Evolutionary conservation across 176 grass and related monocot genomes (phyloP).

Genomic region (Oryza glaberrima): DNA sequence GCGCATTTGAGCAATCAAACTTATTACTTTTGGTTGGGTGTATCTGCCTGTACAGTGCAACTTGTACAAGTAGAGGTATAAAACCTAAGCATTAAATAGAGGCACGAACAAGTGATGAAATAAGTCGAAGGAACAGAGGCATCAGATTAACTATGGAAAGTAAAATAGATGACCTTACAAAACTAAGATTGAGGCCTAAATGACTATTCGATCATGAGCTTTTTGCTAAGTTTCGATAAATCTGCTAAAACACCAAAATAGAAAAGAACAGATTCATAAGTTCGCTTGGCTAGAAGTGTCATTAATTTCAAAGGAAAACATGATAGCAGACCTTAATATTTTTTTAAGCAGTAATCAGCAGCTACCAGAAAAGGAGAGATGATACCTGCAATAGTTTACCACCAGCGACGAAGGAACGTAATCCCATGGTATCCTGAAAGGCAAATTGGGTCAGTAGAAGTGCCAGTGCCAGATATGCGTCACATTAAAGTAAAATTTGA

Average conservation of each 20-base stretch:
- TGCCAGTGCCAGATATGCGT: conserved; percentile 1
- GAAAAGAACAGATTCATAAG: background rate
- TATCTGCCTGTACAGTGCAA: background rate
- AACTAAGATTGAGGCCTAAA: background rate
- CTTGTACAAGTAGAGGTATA: background rate
- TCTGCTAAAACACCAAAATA: background rate
- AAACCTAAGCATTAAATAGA: background rate
- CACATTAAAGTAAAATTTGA: conserved; percentile 11
- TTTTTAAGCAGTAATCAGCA: background rate
- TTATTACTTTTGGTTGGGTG: background rate
- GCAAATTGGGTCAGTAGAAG: background rate
- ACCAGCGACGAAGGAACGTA: conserved; percentile 88
- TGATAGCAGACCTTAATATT: conserved; percentile 20
- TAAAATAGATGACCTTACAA: background rate
- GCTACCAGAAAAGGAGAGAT: background rate
- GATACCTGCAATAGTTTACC: conserved; percentile 94
- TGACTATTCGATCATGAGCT: background rate
- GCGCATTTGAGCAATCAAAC: background rate
- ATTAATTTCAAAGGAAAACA: background rate
- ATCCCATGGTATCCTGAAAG: conserved; percentile 81
- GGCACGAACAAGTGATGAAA: background rate
- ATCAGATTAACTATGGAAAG: background rate
- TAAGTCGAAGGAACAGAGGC: background rate
- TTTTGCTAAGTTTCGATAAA: conserved; percentile 14
- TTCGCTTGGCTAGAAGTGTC: background rate